phyloP scores from a whole-genome alignment of 177 flowering plant species.

The Tripterygium wilfordii region DNA sequence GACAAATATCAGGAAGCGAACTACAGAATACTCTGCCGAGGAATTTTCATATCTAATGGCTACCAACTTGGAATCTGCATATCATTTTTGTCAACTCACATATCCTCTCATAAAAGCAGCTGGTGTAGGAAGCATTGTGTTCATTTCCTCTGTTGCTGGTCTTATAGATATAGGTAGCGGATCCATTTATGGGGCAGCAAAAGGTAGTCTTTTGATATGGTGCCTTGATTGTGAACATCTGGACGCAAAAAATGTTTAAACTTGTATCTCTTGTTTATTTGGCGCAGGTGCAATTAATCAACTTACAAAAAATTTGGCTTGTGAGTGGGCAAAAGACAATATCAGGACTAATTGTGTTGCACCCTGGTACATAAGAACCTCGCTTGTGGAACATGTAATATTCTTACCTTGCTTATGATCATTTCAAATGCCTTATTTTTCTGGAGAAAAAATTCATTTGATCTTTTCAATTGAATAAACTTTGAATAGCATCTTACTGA shows the following conservation, averaged over 20 bases:
- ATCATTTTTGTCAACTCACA: slow-evolving; percentile 45
- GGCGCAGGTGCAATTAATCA: slow-evolving; percentile 50
- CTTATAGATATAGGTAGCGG: slow-evolving; percentile 23
- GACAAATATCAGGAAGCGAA: slow-evolving; percentile 39
- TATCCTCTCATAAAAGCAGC: slow-evolving; percentile 56
- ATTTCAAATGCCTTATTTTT: too few species aligned
- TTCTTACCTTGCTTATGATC: neutral
- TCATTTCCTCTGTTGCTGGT: slow-evolving; percentile 61
- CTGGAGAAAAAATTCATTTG: neutral
- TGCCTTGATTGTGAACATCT: too few species aligned
- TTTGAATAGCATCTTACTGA: too few species aligned
- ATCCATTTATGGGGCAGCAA: slow-evolving; percentile 44
- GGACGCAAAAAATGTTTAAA: neutral
- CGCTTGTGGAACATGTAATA: slow-evolving; percentile 31
- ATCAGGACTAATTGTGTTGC: slow-evolving; percentile 42
- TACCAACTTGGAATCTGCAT: slow-evolving; percentile 50
- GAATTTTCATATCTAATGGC: slow-evolving; percentile 33
- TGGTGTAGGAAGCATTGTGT: slow-evolving; percentile 49
- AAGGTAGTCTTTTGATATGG: too few species aligned
- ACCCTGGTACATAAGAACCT: slow-evolving; percentile 44
- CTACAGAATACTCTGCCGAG: slow-evolving; percentile 36
- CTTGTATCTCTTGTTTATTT: neutral
- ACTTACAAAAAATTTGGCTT: slow-evolving; percentile 41
- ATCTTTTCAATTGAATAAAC: neutral
- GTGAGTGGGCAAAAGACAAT: slow-evolving; percentile 57